phyloP scores from a whole-genome alignment of 1,284 basidiomycete species.

The Takashimella koratensis region DNA sequence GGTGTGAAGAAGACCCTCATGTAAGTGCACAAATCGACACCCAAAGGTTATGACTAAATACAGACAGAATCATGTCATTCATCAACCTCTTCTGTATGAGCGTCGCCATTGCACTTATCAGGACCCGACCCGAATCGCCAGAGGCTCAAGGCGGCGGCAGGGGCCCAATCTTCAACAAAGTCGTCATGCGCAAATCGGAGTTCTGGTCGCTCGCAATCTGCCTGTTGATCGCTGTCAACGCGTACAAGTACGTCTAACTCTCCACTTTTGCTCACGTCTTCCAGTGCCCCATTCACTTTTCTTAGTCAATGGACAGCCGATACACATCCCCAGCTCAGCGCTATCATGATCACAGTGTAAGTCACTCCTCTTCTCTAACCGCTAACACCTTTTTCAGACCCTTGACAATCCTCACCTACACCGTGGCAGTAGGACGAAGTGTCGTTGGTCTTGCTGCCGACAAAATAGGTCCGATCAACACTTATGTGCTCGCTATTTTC shows the following conservation, averaged over 20 bases:
- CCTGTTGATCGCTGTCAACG: conserved; percentile 23
- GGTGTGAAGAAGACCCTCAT: conserved; percentile 29
- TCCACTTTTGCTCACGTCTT: neutral
- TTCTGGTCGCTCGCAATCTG: conserved; percentile 26
- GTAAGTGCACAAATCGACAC: conserved; percentile 11
- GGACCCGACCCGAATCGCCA: conserved; percentile 30
- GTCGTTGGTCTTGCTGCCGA: neutral
- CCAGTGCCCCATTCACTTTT: conserved; percentile 25
- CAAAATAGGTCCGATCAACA: neutral
- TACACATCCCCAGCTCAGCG: conserved; percentile 12
- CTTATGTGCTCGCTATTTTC: neutral
- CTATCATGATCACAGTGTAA: conserved; percentile 7
- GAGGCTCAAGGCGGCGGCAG: conserved; percentile 22
- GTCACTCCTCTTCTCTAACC: conserved; percentile 8
- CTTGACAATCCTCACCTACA: neutral
- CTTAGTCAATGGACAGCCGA: conserved; percentile 18
- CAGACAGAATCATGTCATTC: conserved; percentile 32
- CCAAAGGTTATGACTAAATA: conserved; percentile 1
- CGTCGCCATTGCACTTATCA: conserved; percentile 27
- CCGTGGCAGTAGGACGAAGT: neutral
- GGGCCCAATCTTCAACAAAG: conserved; percentile 28
- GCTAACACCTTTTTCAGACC: neutral
- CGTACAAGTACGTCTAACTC: conserved; percentile 19
- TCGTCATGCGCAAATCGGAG: conserved; percentile 3
- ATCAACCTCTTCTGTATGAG: conserved; percentile 24